phyloP scores from a whole-genome alignment of 208 protist species.

The Acanthamoeba quina region DNA sequence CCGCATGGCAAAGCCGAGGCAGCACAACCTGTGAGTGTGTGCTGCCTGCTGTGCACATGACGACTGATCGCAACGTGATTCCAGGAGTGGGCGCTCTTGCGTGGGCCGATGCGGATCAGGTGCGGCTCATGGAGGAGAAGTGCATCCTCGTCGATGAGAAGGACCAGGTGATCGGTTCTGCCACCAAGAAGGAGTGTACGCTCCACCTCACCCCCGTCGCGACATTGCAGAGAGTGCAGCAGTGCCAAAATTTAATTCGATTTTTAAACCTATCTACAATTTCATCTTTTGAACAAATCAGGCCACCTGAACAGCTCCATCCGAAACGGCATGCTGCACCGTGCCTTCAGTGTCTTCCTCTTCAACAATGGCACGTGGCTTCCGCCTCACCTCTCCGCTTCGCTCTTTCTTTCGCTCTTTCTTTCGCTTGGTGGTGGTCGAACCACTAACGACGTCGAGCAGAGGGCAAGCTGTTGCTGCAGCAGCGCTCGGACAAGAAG shows the following conservation, averaged over 20 bases:
- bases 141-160: conserved; percentile 87
- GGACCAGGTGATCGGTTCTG: conserved; percentile 84
- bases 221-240: too few species aligned
- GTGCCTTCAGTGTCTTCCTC: conserved; percentile 84
- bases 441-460: conserved; percentile 72
- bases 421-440: not conserved
- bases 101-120: conserved; percentile 79
- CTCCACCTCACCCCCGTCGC: not conserved
- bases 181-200: conserved; percentile 86
- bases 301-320: conserved; percentile 86
- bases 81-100: not conserved
- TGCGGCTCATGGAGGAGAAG: conserved; percentile 85
- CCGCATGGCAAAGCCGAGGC: too few species aligned
- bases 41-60: too few species aligned
- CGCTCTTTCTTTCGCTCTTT: conserved; percentile 11
- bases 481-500: conserved; percentile 90
- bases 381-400: not conserved
- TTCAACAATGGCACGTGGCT: not conserved
- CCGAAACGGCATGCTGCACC: conserved; percentile 85
- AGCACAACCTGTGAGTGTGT: too few species aligned
- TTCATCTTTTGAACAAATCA: conserved; percentile 47
- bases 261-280: not conserved
- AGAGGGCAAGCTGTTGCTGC: conserved; percentile 88
- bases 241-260: conserved; percentile 10
- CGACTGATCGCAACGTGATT: not conserved